Conservation (phyloP, 768 basidiomycete species). For the Coprinopsis strossmayeri region DNA sequence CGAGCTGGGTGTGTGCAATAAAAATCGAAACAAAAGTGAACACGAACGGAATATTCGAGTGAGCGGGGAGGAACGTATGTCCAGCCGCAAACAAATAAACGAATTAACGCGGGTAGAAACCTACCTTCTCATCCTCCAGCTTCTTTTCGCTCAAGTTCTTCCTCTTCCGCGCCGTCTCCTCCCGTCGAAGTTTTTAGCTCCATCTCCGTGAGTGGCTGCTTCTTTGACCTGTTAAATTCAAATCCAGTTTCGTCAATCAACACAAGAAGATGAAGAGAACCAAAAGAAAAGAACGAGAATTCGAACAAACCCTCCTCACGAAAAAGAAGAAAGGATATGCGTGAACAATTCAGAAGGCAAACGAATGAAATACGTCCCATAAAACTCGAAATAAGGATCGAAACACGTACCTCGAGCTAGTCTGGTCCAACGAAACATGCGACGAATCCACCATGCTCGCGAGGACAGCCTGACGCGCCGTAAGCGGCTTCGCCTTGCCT, state of each 20-base stretch:
- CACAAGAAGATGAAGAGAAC: too few relatives aligned
- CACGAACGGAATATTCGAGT: too few relatives aligned
- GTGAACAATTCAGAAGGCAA: too few relatives aligned
- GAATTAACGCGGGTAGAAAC: conserved; percentile 5
- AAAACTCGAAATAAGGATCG: too few relatives aligned
- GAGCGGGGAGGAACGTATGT: background rate
- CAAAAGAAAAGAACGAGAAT: too few relatives aligned
- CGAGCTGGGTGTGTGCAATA: background rate
- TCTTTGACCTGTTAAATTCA: too few relatives aligned
- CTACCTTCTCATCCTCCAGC: conserved; percentile 78
- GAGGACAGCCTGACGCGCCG: conserved; percentile 62
- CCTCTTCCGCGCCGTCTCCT: conserved; percentile 79
- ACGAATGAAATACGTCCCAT: too few relatives aligned
- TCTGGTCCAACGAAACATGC: conserved; percentile 58
- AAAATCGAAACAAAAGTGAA: background rate
- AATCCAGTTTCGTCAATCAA: too few relatives aligned
- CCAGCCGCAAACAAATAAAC: background rate
- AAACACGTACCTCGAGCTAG: too few relatives aligned
- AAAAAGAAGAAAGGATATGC: too few relatives aligned
- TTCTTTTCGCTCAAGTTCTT: conserved; percentile 79
- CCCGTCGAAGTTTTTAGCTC: conserved; percentile 68
- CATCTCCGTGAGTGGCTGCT: conserved; percentile 62
- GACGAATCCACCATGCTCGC: conserved; percentile 62
- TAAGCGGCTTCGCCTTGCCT: conserved; percentile 32
- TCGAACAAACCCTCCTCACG: too few relatives aligned